These are phyloP conservation scores for Smallanthus sonchifolius DNA, from an alignment of 129 eudicot genomes.

Conservation along the genomic window DNA sequence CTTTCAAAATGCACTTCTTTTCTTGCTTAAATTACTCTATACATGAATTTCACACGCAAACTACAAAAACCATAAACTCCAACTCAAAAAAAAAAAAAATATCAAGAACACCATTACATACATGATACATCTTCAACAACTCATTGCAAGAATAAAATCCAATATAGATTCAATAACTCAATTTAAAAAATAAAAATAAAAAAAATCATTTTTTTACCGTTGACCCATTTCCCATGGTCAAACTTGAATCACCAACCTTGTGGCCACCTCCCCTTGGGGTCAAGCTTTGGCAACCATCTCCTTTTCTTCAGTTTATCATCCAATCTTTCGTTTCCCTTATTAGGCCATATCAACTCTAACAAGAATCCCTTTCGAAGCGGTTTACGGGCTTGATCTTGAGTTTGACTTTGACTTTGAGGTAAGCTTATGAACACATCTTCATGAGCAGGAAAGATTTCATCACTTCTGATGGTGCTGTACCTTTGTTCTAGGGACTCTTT, in stretches of 20 bases:
- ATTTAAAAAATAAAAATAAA: too few species aligned
- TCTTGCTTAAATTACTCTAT: too few species aligned
- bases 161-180: neutral
- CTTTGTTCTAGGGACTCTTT: constrained; percentile 64
- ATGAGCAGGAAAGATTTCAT: constrained; percentile 37
- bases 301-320: constrained; percentile 31
- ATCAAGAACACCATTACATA: neutral
- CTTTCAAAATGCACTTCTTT: neutral
- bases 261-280: constrained; percentile 61
- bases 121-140: too few species aligned
- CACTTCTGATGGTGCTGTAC: constrained; percentile 45
- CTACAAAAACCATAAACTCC: neutral
- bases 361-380: constrained; percentile 28
- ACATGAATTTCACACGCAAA: neutral
- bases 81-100: neutral
- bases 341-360: constrained; percentile 42
- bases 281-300: constrained; percentile 37
- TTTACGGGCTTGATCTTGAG: neutral
- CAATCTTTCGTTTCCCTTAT: constrained; percentile 6
- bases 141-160: too few species aligned
- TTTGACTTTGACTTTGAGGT: constrained; percentile 6
- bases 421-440: constrained; percentile 17
- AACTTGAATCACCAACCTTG: constrained; percentile 59
- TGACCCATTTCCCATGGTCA: neutral
- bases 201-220: neutral